Evolutionary conservation across 345 rosid genomes (phyloP).

Genomic region (Arabis hirsuta): DNA sequence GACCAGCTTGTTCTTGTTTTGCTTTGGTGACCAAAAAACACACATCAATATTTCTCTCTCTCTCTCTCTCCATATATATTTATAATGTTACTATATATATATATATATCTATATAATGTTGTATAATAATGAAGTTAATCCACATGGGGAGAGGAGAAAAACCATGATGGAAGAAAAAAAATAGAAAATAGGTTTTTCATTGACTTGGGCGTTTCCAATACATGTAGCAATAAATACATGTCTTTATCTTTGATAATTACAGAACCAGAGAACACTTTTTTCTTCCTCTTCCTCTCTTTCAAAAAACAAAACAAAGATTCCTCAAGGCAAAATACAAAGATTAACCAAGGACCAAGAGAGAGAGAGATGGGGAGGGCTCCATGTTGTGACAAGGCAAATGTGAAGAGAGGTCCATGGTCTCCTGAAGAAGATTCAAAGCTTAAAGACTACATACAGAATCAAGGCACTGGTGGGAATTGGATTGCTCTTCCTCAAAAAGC

Average conservation of each 20-base stretch:
- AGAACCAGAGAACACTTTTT: constrained; percentile 31
- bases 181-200: constrained; percentile 41
- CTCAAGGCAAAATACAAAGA: constrained; percentile 22
- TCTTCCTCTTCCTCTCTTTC: constrained; percentile 31
- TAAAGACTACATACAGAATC: constrained; percentile 61
- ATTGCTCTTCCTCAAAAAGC: constrained; percentile 84
- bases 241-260: constrained; percentile 34
- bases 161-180: constrained; percentile 33
- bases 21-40: constrained; percentile 39
- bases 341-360: constrained; percentile 2
- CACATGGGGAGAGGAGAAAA: constrained; percentile 43
- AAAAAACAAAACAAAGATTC: constrained; percentile 19
- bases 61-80: not conserved
- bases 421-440: constrained; percentile 94
- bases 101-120: too few relatives aligned
- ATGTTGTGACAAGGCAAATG: constrained; percentile 89
- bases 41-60: constrained; percentile 3
- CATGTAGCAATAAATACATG: constrained; percentile 42
- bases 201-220: constrained; percentile 46
- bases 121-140: constrained; percentile 31
- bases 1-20: constrained; percentile 42
- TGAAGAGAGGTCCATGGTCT: constrained; percentile 97
- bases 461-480: constrained; percentile 86
- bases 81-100: too few relatives aligned
- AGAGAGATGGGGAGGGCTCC: constrained; percentile 86